Percentiles rank a stretch among this genome's conserved stretches.
Conservation (phyloP, 208 protist genomes). For the Spironucleus salmonicida region DNA sequence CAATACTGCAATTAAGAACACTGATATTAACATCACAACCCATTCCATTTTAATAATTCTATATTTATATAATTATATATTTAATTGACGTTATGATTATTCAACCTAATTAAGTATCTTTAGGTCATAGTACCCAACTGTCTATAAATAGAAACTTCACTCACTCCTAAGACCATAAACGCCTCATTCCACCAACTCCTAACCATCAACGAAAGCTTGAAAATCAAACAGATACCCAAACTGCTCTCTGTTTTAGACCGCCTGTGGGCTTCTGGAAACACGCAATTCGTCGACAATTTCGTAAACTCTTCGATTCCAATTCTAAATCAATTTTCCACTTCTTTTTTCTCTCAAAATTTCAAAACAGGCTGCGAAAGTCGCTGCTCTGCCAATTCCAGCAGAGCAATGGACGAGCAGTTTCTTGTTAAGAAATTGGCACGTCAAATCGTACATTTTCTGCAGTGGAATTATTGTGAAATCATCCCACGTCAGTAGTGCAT, state of each 20-base stretch:
- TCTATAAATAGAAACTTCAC: no score
- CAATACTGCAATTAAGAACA: no score
- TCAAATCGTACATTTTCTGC: no score
- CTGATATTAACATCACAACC: no score
- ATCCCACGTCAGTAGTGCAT: no score
- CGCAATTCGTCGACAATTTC: background rate
- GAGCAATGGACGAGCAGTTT: background rate
- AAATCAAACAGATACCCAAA: background rate
- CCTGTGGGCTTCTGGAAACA: background rate
- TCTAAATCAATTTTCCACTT: background rate
- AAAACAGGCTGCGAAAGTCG: background rate
- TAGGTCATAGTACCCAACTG: no score
- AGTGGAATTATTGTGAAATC: no score
- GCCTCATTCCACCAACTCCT: background rate
- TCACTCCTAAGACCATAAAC: background rate
- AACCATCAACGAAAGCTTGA: background rate
- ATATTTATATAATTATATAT: no score
- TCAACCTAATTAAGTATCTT: no score
- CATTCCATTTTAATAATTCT: no score
- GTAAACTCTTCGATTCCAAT: background rate
- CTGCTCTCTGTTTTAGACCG: background rate
- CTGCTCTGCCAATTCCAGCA: background rate
- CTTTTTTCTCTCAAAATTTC: background rate
- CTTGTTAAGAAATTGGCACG: no score
- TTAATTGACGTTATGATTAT: no score